Conservation (phyloP, 2,329 filamentous ascomycete species). For the Beauveria caledonica region DNA sequence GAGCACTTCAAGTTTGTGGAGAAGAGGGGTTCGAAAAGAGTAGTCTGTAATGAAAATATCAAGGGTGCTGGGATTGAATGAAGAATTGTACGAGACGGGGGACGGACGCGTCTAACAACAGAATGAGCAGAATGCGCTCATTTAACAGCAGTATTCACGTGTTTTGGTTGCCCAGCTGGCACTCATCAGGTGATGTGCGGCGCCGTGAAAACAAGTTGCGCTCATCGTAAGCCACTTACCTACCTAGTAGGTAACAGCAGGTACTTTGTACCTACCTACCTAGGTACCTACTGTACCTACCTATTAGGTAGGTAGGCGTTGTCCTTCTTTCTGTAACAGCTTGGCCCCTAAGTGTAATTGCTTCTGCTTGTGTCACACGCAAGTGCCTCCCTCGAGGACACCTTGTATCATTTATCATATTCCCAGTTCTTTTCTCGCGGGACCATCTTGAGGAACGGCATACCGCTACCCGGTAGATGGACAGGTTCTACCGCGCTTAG, state of each 20-base stretch:
- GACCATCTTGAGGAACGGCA: no score
- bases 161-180: not conserved
- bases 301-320: no score
- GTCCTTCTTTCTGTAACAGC: no score
- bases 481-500: no score
- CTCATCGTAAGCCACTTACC: not conserved
- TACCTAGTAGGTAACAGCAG: no score
- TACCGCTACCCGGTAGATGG: no score
- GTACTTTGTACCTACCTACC: no score
- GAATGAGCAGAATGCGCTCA: not conserved
- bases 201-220: not conserved
- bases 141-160: not conserved
- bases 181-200: constrained; percentile 5
- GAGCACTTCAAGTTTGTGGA: constrained; percentile 6
- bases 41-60: no score
- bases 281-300: no score
- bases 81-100: not conserved
- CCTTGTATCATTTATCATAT: not conserved
- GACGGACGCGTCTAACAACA: not conserved
- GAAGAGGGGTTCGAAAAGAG: not conserved
- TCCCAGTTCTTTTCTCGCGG: no score
- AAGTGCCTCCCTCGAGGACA: not conserved
- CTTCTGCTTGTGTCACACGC: not conserved
- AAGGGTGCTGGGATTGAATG: no score
- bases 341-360: no score